These are phyloP conservation scores for Sporothrix pseudoabietina DNA, from an alignment of 2,329 filamentous ascomycete species.

Conservation along the genomic window DNA sequence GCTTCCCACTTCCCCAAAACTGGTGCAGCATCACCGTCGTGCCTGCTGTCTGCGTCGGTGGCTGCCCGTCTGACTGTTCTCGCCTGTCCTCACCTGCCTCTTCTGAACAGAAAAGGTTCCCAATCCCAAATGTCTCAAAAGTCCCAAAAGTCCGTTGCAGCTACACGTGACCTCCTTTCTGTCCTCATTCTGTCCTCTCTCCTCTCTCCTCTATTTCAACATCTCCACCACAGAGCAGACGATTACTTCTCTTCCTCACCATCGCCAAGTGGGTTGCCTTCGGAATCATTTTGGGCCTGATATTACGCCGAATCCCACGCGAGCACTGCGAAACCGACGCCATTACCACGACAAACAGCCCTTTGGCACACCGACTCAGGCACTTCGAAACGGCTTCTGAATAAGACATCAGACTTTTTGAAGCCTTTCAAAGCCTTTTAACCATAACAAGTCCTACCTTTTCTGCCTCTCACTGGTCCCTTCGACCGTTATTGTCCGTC, in stretches of 20 bases:
- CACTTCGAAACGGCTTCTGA: background rate
- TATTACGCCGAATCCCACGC: constrained; percentile 13
- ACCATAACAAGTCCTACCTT: background rate
- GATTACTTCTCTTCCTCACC: background rate
- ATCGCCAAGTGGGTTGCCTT: constrained; percentile 1
- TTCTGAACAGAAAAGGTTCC: background rate
- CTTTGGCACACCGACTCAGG: background rate
- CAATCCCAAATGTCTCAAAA: background rate
- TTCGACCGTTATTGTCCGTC: background rate
- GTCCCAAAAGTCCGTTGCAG: background rate
- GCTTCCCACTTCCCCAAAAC: background rate
- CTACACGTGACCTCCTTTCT: background rate
- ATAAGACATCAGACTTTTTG: no score
- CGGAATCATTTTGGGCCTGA: background rate
- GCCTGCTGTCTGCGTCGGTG: background rate
- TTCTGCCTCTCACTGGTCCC: background rate
- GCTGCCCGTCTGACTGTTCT: background rate
- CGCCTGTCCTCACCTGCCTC: constrained; percentile 1
- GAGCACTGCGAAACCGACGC: background rate
- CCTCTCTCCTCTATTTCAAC: background rate
- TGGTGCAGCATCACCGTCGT: background rate
- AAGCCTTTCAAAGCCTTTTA: background rate
- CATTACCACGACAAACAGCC: background rate
- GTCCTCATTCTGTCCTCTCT: background rate
- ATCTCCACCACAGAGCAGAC: background rate